Conservation (phyloP, 768 basidiomycete species). For the Hygrophoropsis aurantiaca region DNA sequence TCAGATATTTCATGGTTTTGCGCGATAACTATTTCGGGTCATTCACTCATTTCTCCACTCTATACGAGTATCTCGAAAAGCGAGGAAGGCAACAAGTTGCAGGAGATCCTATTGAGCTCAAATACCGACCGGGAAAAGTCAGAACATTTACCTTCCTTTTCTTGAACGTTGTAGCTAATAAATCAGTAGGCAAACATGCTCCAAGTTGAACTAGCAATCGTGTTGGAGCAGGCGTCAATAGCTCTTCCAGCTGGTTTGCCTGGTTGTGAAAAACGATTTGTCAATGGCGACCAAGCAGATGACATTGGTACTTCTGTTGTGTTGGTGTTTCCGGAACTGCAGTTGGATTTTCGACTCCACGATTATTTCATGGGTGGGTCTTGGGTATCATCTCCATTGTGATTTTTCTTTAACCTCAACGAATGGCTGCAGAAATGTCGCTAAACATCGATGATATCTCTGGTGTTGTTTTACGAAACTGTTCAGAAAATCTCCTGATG, state of each 20-base stretch:
- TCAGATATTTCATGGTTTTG: conserved; percentile 84
- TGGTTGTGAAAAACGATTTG: conserved; percentile 47
- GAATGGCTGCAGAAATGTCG: conserved; percentile 71
- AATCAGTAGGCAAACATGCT: conserved; percentile 75
- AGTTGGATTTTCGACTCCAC: conserved; percentile 75
- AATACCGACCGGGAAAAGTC: conserved; percentile 81
- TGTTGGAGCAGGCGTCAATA: conserved; percentile 51
- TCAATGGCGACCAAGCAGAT: conserved; percentile 21
- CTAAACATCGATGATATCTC: conserved; percentile 66
- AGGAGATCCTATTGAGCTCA: conserved; percentile 80
- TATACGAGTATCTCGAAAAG: conserved; percentile 81
- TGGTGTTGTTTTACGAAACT: conserved; percentile 49
- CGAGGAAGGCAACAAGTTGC: conserved; percentile 53
- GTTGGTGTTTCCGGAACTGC: conserved; percentile 63
- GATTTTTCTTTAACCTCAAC: too few species aligned
- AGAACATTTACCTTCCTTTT: conserved; percentile 11
- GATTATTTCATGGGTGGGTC: conserved; percentile 85
- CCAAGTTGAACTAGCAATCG: conserved; percentile 66
- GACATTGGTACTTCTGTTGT: conserved; percentile 55
- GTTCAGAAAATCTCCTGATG: conserved; percentile 41
- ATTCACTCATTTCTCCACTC: conserved; percentile 90
- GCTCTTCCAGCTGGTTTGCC: conserved; percentile 68
- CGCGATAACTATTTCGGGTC: conserved; percentile 93
- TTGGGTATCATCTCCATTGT: background rate
- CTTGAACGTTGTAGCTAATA: conserved; percentile 8